phyloP scores from a whole-genome alignment of 768 basidiomycete genomes.

The Podaxis rugospora region DNA sequence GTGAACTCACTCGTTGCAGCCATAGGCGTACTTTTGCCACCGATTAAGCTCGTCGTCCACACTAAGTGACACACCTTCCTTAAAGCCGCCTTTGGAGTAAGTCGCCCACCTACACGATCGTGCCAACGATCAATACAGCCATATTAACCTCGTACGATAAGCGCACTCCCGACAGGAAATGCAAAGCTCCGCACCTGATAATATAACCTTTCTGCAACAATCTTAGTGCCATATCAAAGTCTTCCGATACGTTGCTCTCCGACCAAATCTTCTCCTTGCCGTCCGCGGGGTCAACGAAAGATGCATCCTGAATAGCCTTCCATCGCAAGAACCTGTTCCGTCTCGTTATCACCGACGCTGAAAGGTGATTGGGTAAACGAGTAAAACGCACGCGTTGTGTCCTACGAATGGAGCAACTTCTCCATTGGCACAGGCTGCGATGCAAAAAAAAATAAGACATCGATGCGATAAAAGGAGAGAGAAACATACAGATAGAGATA shows the following conservation, averaged over 20 bases:
- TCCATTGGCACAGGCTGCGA: conserved; percentile 70
- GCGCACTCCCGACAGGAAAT: neutral
- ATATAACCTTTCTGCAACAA: conserved; percentile 61
- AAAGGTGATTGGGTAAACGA: neutral
- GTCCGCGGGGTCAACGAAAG: conserved; percentile 63
- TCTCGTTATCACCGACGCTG: neutral
- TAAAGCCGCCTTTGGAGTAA: conserved; percentile 80
- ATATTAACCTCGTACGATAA: neutral
- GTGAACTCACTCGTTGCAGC: conserved; percentile 55
- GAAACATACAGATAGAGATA: conserved; percentile 63
- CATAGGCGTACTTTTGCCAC: conserved; percentile 79
- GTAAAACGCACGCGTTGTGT: conserved; percentile 56
- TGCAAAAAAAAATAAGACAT: neutral
- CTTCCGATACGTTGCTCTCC: conserved; percentile 76
- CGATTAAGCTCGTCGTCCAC: conserved; percentile 86
- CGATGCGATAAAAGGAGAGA: conserved; percentile 18
- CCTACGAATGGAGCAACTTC: conserved; percentile 82
- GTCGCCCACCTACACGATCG: conserved; percentile 61
- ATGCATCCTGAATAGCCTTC: conserved; percentile 82
- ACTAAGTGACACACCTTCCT: conserved; percentile 87
- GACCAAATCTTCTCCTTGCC: conserved; percentile 71
- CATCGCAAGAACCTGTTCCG: conserved; percentile 63
- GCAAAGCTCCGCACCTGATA: conserved; percentile 41
- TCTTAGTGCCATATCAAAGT: conserved; percentile 76
- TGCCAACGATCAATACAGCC: no score